Evolutionary conservation across 331 rosid genomes (phyloP).

Genomic region (Acacia pycnantha): DNA sequence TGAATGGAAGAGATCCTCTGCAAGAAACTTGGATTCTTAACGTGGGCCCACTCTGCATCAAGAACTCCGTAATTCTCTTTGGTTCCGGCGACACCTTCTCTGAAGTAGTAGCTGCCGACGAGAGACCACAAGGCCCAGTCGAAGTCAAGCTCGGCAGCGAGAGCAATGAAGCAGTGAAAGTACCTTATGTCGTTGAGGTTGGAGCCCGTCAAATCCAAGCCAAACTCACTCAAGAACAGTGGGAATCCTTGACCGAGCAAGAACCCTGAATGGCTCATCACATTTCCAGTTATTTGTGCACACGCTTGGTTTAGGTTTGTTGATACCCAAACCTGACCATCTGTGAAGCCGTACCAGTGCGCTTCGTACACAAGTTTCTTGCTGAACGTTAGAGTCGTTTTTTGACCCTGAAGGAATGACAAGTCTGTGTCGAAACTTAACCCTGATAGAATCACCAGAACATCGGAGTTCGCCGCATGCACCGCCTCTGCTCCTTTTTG

Average conservation of each 20-base stretch:
- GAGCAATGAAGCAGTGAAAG: constrained; percentile 61
- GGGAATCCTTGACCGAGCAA: constrained; percentile 70
- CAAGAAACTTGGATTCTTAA: constrained; percentile 48
- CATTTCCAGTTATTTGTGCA: constrained; percentile 44
- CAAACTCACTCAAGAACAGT: constrained; percentile 75
- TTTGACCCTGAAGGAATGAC: constrained; percentile 47
- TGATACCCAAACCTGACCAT: constrained; percentile 64
- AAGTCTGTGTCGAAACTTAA: constrained; percentile 59
- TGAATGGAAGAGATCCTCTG: constrained; percentile 63
- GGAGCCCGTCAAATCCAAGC: constrained; percentile 68
- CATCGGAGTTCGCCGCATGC: constrained; percentile 71
- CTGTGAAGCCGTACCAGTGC: constrained; percentile 78
- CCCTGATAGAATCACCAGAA: constrained; percentile 83
- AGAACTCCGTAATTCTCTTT: constrained; percentile 67
- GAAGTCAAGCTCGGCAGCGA: constrained; percentile 71
- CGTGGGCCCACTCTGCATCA: constrained; percentile 53
- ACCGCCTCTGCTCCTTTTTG: constrained; percentile 86
- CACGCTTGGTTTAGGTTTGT: constrained; percentile 82
- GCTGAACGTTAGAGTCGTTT: constrained; percentile 51
- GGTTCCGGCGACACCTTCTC: constrained; percentile 67
- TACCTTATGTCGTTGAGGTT: constrained; percentile 74
- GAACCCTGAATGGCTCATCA: constrained; percentile 54
- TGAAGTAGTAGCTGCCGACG: constrained; percentile 77
- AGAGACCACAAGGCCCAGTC: constrained; percentile 89
- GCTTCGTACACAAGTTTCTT: constrained; percentile 68